Percentiles rank a stretch among this genome's conserved stretches.
Conservation (phyloP, 2,329 filamentous ascomycete genomes). For the Penicillium hesseltinei region DNA sequence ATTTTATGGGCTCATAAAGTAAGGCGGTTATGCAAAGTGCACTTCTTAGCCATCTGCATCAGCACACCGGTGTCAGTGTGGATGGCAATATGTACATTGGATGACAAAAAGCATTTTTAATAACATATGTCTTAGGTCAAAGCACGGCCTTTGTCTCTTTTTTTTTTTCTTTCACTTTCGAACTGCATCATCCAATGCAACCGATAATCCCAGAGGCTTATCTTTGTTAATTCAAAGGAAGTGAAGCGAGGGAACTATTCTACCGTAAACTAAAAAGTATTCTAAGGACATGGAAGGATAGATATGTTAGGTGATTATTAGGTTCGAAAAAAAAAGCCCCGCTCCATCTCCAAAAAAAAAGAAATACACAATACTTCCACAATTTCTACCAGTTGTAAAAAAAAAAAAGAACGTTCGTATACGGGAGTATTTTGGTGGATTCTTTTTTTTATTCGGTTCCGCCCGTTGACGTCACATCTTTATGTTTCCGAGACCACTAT, state of each 20-base stretch:
- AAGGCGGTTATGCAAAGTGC: not conserved
- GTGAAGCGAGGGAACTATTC: not conserved
- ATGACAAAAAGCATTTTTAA: not conserved
- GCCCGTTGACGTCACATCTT: slow-evolving; percentile 1
- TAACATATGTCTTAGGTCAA: not conserved
- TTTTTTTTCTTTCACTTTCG: not conserved
- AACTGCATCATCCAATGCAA: not conserved
- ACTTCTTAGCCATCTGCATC: not conserved
- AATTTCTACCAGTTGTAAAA: not conserved
- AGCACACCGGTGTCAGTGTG: not conserved
- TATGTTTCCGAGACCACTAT: not conserved
- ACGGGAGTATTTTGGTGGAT: not conserved
- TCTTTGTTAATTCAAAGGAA: not conserved
- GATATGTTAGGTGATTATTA: too few species aligned
- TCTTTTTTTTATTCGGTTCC: not conserved
- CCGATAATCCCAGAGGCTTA: not conserved
- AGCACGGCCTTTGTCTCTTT: not conserved
- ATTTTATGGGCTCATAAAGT: not conserved
- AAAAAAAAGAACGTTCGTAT: too few species aligned
- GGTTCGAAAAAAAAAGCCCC: too few species aligned
- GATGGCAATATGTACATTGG: not conserved
- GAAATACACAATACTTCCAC: not conserved
- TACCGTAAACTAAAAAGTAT: not conserved
- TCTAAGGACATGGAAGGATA: not conserved
- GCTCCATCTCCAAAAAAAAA: too few species aligned